Evolutionary conservation across 805 yeast species (phyloP), one percentile per base, ranked within the genome.

Genomic region (Saccharomycopsis capsularis): DNA sequence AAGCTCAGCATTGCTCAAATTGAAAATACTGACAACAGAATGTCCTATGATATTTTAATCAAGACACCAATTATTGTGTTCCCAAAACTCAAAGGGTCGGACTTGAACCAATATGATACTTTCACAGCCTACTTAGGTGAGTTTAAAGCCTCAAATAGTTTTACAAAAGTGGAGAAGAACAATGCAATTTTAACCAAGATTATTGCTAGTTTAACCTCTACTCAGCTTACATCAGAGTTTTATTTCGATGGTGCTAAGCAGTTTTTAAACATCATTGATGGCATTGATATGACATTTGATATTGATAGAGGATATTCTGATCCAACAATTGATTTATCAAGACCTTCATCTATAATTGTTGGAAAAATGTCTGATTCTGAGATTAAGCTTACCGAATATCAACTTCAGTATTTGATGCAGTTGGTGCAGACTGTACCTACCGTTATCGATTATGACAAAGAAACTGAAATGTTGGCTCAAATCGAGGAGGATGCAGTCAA

Each of bases 1-100:
- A 95, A 86, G 62, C 93, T 93, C 0, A 78, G 70, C 40, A 80
- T 79, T 54, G 70, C 81, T 39, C 75, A 75, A 39, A 48, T 64
- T 6, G 75, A 66, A 44, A 71, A 76, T 51, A 77, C 78, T 46
- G 78, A 85, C 0, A 74, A 68, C 42, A 75, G 72, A 55, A 79
- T 89, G 65, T 79, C 81, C 55, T 75, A 90, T 60, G 85, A 90
- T 57, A 65, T 95, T 30, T 64, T 77, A 16, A 71, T 93, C 15
- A 74, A 78, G 46, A 87, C 97, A 1, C 99, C 99, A 0, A 83
- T 83, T 7, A 69, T 93, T 34, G 78, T 83, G 2, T 88, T 89
- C 59, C 96, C 98, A 0, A 73, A 73, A 46, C 54, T 76, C 0
- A 68, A 73, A 3, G 74, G 73, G 40, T 69, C 68, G 3, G 60